Evolutionary conservation across 176 grass and related monocot species (phyloP).

Genomic region (Carex kokanica): DNA sequence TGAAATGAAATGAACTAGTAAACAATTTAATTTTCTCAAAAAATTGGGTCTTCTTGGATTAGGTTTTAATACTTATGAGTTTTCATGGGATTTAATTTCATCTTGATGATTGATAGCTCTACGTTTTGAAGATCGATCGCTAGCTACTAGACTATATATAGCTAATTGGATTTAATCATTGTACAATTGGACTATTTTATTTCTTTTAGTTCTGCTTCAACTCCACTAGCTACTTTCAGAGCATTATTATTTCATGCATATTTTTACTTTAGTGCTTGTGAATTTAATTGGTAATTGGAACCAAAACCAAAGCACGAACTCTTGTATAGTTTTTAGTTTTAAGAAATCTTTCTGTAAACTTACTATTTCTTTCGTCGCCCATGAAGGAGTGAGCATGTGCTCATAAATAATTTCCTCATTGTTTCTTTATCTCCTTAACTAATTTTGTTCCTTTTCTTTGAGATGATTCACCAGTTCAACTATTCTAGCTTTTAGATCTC

Average conservation of each 20-base stretch:
- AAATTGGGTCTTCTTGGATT: background rate
- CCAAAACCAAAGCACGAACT: background rate
- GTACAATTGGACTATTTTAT: background rate
- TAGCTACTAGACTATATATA: too few species aligned
- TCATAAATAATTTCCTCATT: background rate
- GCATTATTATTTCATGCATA: constrained; percentile 25
- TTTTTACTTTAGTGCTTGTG: background rate
- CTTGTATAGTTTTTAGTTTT: background rate
- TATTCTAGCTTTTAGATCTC: background rate
- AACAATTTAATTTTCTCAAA: too few species aligned
- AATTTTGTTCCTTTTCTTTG: background rate
- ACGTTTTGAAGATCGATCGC: too few species aligned
- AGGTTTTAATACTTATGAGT: background rate
- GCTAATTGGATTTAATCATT: background rate
- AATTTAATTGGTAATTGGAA: background rate
- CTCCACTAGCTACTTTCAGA: background rate
- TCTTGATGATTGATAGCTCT: background rate
- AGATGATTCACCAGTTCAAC: background rate
- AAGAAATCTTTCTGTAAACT: background rate
- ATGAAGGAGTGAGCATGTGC: background rate
- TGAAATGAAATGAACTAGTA: background rate
- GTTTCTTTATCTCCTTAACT: background rate
- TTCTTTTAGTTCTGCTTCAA: background rate
- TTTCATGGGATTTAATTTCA: background rate
- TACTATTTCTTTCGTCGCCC: background rate